These are phyloP conservation scores for Corynespora cassiicola DNA, from an alignment of 2,329 filamentous ascomycete genomes.

Conservation along the genomic window DNA sequence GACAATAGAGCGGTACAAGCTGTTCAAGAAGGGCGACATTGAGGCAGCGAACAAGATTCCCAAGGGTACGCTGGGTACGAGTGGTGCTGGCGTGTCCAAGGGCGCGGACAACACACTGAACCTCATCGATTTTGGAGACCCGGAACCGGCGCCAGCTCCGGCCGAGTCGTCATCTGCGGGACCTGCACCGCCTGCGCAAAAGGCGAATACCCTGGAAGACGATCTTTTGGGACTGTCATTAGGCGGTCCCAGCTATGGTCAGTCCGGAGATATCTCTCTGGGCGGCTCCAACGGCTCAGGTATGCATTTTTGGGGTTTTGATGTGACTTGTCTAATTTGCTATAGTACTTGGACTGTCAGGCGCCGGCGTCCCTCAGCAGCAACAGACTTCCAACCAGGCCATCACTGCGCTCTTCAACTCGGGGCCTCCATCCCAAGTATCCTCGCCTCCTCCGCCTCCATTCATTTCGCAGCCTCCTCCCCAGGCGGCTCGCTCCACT, in stretches of 20 bases:
- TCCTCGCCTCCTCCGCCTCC: constrained; percentile 54
- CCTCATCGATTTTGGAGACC: constrained; percentile 86
- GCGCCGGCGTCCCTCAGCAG: constrained; percentile 41
- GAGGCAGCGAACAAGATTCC: constrained; percentile 84
- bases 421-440: constrained; percentile 45
- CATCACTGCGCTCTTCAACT: constrained; percentile 64
- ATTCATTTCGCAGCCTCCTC: constrained; percentile 41
- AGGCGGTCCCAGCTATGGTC: constrained; percentile 69
- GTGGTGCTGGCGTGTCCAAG: constrained; percentile 67
- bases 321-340: constrained; percentile 14
- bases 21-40: constrained; percentile 93
- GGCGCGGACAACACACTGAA: constrained; percentile 81
- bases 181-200: constrained; percentile 53
- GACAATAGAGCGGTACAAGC: constrained; percentile 92
- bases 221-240: constrained; percentile 90
- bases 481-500: constrained; percentile 44
- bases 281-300: constrained; percentile 61
- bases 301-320: constrained; percentile 11
- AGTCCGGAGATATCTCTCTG: constrained; percentile 82
- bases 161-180: constrained; percentile 39
- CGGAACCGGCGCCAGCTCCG: constrained; percentile 60
- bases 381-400: constrained; percentile 56
- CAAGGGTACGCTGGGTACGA: constrained; percentile 76
- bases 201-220: constrained; percentile 77
- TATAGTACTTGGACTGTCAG: constrained; percentile 40